Evolutionary conservation across 2,329 filamentous ascomycete species (phyloP), one percentile per base, ranked within the genome.

Genomic region (Trichoderma polysporum): DNA sequence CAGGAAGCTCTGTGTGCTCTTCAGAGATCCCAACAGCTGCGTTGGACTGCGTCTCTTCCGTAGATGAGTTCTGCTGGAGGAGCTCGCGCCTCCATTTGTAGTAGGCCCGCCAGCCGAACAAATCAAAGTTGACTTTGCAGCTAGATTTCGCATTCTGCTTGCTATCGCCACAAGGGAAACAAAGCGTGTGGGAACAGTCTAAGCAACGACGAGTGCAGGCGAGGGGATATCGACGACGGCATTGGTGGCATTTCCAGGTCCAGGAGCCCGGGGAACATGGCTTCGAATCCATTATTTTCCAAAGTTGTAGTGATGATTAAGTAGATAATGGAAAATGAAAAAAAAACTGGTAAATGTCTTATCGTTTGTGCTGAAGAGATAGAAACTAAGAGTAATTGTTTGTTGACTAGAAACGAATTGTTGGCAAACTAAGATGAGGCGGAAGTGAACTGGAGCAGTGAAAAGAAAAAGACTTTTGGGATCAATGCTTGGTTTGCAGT

Each of bases 61-160:
- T 47, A 1, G 59, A 12, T 0, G 54, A 27, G 2, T 58, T 35
- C 17, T 69, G 67, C 6, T 49, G 57, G 1, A 22, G 13, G 7
- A 56, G 49, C 17, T 68, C 68, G 35, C 76, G 74, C 3, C 74
- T 71, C 73, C 75, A 80, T n/a, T 72, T 62, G n/a, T 72, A 74
- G 50, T 70, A 69, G 0, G 37, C 53, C 5, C 62, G 67, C 79
- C 79, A 80, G 29, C 70, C 71, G 1, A 2, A 3, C 22, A 17
- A 54, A 17, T 66, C 54, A n/a, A 52, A 61, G 2, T 10, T 4
- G 4, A 25, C 2, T 4, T 1, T 4, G 53, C 52, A 65, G 13
- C 10, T 31, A 2, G 8, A 29, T 2, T 29, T 22, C 19, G 45
- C 1, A 15, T 25, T 12, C 2, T 45, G 15, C 6, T 17, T 5